Base-by-base conservation (phyloP, 768 basidiomycete genomes). In the Postia placenta region DNA sequence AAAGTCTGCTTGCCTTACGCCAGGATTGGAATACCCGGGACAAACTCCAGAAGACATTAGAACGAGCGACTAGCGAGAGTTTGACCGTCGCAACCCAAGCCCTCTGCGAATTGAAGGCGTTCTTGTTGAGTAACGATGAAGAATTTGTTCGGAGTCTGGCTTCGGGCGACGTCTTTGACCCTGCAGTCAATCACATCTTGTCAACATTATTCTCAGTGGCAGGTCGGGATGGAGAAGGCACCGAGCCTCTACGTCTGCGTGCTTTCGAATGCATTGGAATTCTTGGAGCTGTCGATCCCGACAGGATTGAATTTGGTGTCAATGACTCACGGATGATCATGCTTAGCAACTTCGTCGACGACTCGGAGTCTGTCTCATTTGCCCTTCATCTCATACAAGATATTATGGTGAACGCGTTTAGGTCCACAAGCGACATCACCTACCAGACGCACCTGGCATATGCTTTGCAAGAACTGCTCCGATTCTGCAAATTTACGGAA, bases 201-300 rank as follows among this genome's bases (percentile, higher is more conserved):
- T 73, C 77, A 1, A 73, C 76, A 2, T 67, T 98, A 2, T 75
- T 94, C 46, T 63, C 73, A 14, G 81, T 84, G 0, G 85, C 87
- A 0, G 80, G 80, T 46, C 79, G 90, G 7, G 92, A 95, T 54
- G 84, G 83, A 1, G 90, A 94, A 42, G 80, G 77, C 5, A 74
- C 75, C 4, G 86, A 93, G 39, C 60, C 73, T 1, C 60, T 92
- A 7, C 81, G 83, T 15, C 68, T 80, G 37, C 65, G 88, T 17
- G 86, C 92, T 0, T 93, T 85, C 60, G 90, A 96, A 60, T 96
- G 91, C 61, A 81, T 98, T 48, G 92, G 94, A 1, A 78, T 90
- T 19, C 68, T 98, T 11, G 96, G 96, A 5, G 96, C 96, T 2
- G 76, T 94, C 15, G 96, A 99, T 65, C 95, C 95, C 0, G 95